Percentiles rank a stretch among this genome's conserved stretches.
Evolutionary conservation across 2,329 filamentous ascomycete species (phyloP).

Genomic region (Elsinoe batatas): DNA sequence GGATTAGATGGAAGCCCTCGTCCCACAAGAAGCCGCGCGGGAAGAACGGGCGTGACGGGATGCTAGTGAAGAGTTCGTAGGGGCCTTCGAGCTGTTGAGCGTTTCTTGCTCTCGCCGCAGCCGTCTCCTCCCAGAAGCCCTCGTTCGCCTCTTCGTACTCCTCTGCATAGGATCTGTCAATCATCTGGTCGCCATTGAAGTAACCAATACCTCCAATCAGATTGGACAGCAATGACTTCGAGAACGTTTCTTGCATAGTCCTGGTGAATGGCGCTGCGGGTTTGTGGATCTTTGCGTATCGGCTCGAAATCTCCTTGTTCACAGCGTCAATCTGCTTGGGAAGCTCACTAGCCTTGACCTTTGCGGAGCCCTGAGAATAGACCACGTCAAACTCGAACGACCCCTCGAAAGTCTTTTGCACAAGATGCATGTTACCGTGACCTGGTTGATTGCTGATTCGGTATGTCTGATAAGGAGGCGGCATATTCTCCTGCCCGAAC

Average conservation of each 20-base stretch:
- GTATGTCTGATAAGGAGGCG: slow-evolving; percentile 78
- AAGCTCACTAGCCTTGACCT: slow-evolving; percentile 45
- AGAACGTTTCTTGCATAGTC: slow-evolving; percentile 66
- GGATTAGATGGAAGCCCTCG: slow-evolving; percentile 89
- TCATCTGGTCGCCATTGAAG: slow-evolving; percentile 79
- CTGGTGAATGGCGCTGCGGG: slow-evolving; percentile 64
- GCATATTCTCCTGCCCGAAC: slow-evolving; percentile 56
- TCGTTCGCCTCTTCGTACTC: slow-evolving; percentile 95
- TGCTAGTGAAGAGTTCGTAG: slow-evolving; percentile 78
- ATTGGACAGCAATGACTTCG: slow-evolving; percentile 87
- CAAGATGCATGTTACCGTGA: slow-evolving; percentile 69
- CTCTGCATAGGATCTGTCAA: slow-evolving; percentile 81
- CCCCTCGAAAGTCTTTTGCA: slow-evolving; percentile 87
- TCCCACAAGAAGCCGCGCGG: slow-evolving; percentile 96
- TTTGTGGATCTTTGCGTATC: slow-evolving; percentile 63
- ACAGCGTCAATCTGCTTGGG: slow-evolving; percentile 58
- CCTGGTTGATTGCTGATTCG: slow-evolving; percentile 61
- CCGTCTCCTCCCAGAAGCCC: slow-evolving; percentile 89
- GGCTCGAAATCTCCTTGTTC: slow-evolving; percentile 59
- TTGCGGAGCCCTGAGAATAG: slow-evolving; percentile 65
- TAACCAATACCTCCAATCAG: slow-evolving; percentile 89
- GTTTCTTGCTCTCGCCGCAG: slow-evolving; percentile 61
- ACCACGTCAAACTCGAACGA: slow-evolving; percentile 86
- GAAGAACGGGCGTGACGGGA: slow-evolving; percentile 92
- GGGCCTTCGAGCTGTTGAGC: slow-evolving; percentile 66